A percentile compares a stretch with the other conserved stretches of the same genome.
Evolutionary conservation across 768 basidiomycete species (phyloP).

Genomic region (Lactarius vividus): DNA sequence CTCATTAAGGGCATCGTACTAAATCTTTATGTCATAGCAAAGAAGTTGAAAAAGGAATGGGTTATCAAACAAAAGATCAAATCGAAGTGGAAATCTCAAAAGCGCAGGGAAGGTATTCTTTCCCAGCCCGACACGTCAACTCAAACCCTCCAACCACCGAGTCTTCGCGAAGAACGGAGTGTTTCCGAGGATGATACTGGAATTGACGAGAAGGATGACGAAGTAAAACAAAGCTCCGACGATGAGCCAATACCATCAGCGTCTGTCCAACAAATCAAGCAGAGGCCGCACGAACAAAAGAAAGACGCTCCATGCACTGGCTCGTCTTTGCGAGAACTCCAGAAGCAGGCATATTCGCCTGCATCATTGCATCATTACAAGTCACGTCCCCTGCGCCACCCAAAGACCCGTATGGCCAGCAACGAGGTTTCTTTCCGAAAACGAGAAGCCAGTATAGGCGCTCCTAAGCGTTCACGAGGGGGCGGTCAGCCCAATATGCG

Average conservation of each 20-base stretch:
- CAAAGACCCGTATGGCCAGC: constrained; percentile 28
- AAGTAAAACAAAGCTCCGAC: constrained; percentile 11
- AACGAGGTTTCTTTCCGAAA: constrained; percentile 29
- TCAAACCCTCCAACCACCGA: constrained; percentile 9
- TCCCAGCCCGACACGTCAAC: constrained; percentile 19
- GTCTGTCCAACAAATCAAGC: not conserved
- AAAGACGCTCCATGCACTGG: constrained; percentile 23
- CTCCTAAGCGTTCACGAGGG: constrained; percentile 40
- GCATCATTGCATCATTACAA: constrained; percentile 58
- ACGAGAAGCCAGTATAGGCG: constrained; percentile 27
- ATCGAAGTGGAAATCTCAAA: constrained; percentile 73
- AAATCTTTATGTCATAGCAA: constrained; percentile 47
- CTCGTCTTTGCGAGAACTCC: constrained; percentile 54
- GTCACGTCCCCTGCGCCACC: constrained; percentile 41
- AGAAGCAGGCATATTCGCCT: constrained; percentile 58
- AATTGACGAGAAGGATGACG: constrained; percentile 28
- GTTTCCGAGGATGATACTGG: constrained; percentile 24
- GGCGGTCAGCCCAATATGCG: constrained; percentile 74
- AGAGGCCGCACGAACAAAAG: not conserved
- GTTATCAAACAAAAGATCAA: constrained; percentile 74
- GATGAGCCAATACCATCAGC: not conserved
- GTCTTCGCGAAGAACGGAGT: constrained; percentile 12
- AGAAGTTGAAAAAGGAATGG: constrained; percentile 78
- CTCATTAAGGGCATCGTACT: constrained; percentile 8
- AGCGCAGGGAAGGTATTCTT: constrained; percentile 46